Base-by-base conservation (phyloP, 768 basidiomycete genomes). In the Pisolithus sp. region DNA sequence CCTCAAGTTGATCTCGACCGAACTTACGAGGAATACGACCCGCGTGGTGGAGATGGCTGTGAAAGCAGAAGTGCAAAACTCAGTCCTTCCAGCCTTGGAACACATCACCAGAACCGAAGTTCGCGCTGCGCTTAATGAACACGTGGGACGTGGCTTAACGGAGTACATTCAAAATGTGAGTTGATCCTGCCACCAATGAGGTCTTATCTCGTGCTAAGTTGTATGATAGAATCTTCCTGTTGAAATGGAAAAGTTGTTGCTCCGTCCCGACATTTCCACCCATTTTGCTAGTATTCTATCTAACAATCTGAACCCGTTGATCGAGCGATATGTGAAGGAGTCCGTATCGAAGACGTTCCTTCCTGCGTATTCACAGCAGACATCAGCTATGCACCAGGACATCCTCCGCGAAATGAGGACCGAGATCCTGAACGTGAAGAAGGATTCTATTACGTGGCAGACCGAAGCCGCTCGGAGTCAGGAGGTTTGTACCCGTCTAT, bases 31-130 rank as follows among this genome's bases (percentile, higher is more conserved):
- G 69, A 92, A 92, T 59, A 93, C 90, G 10, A 89, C 89, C 9
- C 80, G 89, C 12, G 87, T 92, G 45, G 91, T 93, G 41, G 91
- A 93, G 71, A 78, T 86, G 77, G 91, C 89, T 13, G 86, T 93
- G 62, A 91, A 90, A 72, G 76, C 72, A 48, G 90, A 92, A 64
- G 85, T 93, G 15, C 89, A 89, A 64, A 85, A 77, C 59, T 89
- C 88, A 0, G 87, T 93, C 12, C 73, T 92, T 18, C 91, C 91
- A 4, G 80, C 89, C 7, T 73, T 93, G 31, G 89, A 91, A 65
- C 83, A 72, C 49, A 89, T 92, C 64, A 92, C 89, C 8, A 86
- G 83, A 69, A 81, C 69, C 46, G 90, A 93, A 67, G 86, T 94
- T 50, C 85, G 83, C 66, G 69, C 79, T 5, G 88, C 86, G 10